Evolutionary conservation across 306 rosid species (phyloP).

Genomic region (Canavalia gladiata): DNA sequence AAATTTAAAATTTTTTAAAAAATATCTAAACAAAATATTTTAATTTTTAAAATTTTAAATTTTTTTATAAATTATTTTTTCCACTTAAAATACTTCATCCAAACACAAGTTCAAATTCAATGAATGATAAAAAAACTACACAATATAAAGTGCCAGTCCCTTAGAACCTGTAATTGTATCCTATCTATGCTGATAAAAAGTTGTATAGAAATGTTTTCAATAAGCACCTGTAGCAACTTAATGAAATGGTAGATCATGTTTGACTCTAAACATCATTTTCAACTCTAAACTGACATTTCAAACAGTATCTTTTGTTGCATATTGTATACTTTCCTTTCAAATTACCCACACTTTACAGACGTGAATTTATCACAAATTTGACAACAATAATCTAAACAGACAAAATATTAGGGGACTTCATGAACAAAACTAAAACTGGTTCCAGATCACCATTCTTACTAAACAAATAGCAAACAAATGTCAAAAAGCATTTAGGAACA

Average conservation of each 20-base stretch:
- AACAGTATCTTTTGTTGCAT: background rate
- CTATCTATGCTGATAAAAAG: constrained; percentile 15
- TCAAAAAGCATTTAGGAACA: constrained; percentile 17
- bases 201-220: constrained; percentile 5
- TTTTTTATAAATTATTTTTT: no score
- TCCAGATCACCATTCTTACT: constrained; percentile 3
- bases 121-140: constrained; percentile 12
- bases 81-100: no score
- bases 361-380: constrained; percentile 26
- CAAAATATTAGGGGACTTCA: constrained; percentile 4
- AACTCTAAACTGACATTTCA: constrained; percentile 11
- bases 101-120: no score
- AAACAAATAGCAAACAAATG: constrained; percentile 11
- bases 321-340: background rate
- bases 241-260: constrained; percentile 8
- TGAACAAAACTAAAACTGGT: constrained; percentile 37
- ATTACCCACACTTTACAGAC: background rate
- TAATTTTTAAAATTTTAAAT: no score
- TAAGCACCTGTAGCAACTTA: background rate
- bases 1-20: no score
- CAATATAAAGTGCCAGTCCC: constrained; percentile 1
- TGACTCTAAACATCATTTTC: background rate
- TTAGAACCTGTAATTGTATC: constrained; percentile 27
- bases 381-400: constrained; percentile 11
- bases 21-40: no score